Base-by-base conservation (phyloP, 306 rosid genomes). In the Chamaecrista fasciculata region DNA sequence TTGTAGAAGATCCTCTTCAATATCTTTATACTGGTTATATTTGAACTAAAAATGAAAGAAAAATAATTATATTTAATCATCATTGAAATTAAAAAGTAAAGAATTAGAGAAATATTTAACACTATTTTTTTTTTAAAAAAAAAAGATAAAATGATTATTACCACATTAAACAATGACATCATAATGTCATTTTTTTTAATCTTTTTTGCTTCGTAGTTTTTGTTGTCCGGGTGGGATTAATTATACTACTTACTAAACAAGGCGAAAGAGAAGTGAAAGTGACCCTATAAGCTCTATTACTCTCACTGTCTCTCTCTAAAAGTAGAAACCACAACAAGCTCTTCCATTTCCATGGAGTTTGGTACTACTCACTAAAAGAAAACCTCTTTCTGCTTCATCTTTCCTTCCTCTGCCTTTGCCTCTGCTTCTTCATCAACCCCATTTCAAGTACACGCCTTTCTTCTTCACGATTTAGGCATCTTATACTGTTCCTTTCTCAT, bases 331-430 rank as follows among this genome's bases (percentile, higher is more conserved):
- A n/a, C 82, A 33, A 29, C n/a, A 42, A 18, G 34, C 81, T 55
- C 81, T 74, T 80, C 81, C 80, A 65, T 83, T 81, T 80, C 85
- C 86, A 88, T 87, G 82, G 86, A 88, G 86, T 80, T 73, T 75
- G 82, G 74, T 69, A 71, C 42, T 31, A 71, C 42, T 31, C 72
- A 62, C 62, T 71, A 39, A 34, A n/a, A n/a, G n/a, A n/a, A n/a
- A 46, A 16, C 62, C 70, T 9, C 50, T 69, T 62, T 52, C 67
- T 14, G 47, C 5, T 71, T 58, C 53, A 64, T 14, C 48, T 5
- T 37, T 70, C 57, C 47, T 75, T 46, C 62, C 47, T 66, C 83
- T 72, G 40, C 50, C 69, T n/a, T n/a, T n/a, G n/a, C n/a, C n/a
- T n/a, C n/a, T n/a, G n/a, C n/a, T n/a, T n/a, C n/a, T n/a, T n/a